phyloP scores from a whole-genome alignment of 2,329 filamentous ascomycete genomes.

The Epichloe festucae region DNA sequence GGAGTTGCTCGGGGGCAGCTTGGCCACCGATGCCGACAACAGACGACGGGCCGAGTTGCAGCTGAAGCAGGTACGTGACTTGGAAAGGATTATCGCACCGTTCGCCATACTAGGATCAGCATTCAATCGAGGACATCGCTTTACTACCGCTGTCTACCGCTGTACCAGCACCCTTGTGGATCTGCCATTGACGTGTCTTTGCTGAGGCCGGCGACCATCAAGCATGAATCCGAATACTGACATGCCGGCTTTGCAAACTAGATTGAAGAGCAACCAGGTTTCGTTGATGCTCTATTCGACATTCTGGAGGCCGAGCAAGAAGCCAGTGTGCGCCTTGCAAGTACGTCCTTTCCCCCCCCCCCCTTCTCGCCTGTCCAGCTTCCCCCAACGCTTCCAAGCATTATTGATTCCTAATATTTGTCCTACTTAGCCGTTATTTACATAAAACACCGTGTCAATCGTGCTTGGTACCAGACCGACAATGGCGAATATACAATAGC shows the following conservation, averaged over 20 bases:
- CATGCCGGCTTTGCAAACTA: slow-evolving; percentile 23
- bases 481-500: slow-evolving; percentile 62
- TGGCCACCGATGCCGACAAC: slow-evolving; percentile 61
- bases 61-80: slow-evolving; percentile 58
- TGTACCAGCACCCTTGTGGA: neutral
- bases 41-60: slow-evolving; percentile 67
- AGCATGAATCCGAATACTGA: neutral
- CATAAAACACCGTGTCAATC: slow-evolving; percentile 92
- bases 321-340: slow-evolving; percentile 69
- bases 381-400: slow-evolving; percentile 3
- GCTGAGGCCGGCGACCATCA: neutral
- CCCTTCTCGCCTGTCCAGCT: slow-evolving; percentile 2
- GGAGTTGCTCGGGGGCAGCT: slow-evolving; percentile 65
- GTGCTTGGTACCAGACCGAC: slow-evolving; percentile 74
- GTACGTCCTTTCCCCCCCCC: slow-evolving; percentile 41
- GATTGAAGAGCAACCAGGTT: slow-evolving; percentile 84
- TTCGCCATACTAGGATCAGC: neutral
- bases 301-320: slow-evolving; percentile 85
- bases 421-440: slow-evolving; percentile 69
- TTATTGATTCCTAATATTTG: slow-evolving; percentile 6
- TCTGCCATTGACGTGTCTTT: neutral
- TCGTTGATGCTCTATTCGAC: slow-evolving; percentile 80
- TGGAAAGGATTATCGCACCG: neutral
- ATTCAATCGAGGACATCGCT: neutral
- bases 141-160: neutral